Evolutionary conservation across 2,329 filamentous ascomycete genomes (phyloP).

Genomic region (Leptographium lundbergii): DNA sequence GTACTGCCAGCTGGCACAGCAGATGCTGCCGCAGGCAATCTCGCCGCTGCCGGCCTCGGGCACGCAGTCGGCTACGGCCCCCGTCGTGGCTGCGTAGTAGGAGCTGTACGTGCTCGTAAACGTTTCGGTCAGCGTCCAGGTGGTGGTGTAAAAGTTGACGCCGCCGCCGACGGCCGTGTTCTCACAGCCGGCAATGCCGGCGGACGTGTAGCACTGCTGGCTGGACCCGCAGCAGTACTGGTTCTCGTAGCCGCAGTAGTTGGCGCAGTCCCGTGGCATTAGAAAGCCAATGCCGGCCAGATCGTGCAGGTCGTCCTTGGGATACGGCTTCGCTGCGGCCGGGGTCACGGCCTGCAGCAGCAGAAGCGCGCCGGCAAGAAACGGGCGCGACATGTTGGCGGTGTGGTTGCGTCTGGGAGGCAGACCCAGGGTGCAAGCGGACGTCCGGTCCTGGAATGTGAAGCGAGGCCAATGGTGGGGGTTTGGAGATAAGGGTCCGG

Average conservation of each 20-base stretch:
- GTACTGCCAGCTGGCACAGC: slow-evolving; percentile 58
- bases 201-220: slow-evolving; percentile 38
- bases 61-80: slow-evolving; percentile 30
- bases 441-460: background rate
- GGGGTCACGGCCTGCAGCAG: slow-evolving; percentile 9
- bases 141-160: slow-evolving; percentile 34
- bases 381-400: background rate
- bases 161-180: slow-evolving; percentile 20
- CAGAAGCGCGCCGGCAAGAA: background rate
- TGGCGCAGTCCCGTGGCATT: slow-evolving; percentile 33
- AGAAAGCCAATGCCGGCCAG: slow-evolving; percentile 34
- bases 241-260: slow-evolving; percentile 41
- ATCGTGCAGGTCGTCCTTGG: slow-evolving; percentile 35
- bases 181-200: slow-evolving; percentile 37
- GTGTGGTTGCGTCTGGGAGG: background rate
- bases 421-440: background rate
- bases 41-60: slow-evolving; percentile 37
- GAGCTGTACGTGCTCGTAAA: slow-evolving; percentile 48
- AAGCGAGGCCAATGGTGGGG: background rate
- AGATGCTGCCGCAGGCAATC: slow-evolving; percentile 53
- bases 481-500: background rate
- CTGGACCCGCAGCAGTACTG: slow-evolving; percentile 41
- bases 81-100: slow-evolving; percentile 27
- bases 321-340: slow-evolving; percentile 33
- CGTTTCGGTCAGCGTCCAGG: slow-evolving; percentile 48